These are phyloP conservation scores for Pseudomonodictys pantanalensis DNA, from an alignment of 495 filamentous ascomycete genomes.

Conservation along the genomic window DNA sequence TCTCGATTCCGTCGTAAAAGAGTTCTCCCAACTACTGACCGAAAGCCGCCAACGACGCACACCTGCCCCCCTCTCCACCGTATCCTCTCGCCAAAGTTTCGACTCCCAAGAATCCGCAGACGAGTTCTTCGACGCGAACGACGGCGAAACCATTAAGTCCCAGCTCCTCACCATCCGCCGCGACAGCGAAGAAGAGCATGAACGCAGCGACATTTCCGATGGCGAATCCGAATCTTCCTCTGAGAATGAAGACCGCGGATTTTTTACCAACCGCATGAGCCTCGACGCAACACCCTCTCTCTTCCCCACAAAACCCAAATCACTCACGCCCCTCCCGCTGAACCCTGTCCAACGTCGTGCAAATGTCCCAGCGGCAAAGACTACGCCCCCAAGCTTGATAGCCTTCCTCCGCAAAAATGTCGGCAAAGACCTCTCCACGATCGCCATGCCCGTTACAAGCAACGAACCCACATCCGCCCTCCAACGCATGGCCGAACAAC, in stretches of 20 bases:
- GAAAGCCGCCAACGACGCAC: constrained; percentile 76
- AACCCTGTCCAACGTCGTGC: constrained; percentile 62
- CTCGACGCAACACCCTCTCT: constrained; percentile 51
- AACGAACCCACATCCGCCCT: constrained; percentile 90
- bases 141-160: constrained; percentile 58
- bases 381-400: constrained; percentile 83
- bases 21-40: constrained; percentile 72
- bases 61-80: constrained; percentile 47
- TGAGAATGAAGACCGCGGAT: constrained; percentile 50
- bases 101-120: constrained; percentile 72
- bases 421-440: constrained; percentile 91
- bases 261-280: constrained; percentile 39
- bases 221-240: constrained; percentile 60
- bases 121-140: constrained; percentile 92
- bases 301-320: constrained; percentile 72
- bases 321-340: constrained; percentile 74
- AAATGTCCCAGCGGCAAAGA: constrained; percentile 67
- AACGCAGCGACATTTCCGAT: constrained; percentile 50
- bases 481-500: constrained; percentile 80
- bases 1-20: constrained; percentile 73
- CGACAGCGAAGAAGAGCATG: constrained; percentile 53
- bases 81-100: constrained; percentile 66
- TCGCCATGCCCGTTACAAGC: constrained; percentile 94
- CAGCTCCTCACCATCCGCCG: constrained; percentile 70
- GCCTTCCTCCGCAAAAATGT: constrained; percentile 96